phyloP scores from a whole-genome alignment of 1,284 basidiomycete species.

The Pisolithus thermaeus region DNA sequence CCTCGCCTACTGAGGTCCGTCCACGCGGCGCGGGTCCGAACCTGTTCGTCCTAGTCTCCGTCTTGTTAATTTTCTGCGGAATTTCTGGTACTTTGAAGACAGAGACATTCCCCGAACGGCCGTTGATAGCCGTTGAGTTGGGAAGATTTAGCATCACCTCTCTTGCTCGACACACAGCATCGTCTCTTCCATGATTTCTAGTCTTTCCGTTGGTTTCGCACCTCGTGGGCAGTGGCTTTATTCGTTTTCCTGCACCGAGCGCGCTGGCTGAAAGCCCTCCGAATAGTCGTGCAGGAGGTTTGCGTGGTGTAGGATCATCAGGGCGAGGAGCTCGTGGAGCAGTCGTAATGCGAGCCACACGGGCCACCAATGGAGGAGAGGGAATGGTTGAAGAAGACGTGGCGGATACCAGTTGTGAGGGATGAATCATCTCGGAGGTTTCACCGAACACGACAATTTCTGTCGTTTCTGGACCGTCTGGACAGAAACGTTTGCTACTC shows the following conservation, averaged over 20 bases:
- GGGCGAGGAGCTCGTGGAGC: conserved; percentile 50
- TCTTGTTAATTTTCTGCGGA: conserved; percentile 27
- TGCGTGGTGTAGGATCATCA: conserved; percentile 71
- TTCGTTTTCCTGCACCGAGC: conserved; percentile 19
- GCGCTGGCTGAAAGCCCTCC: conserved; percentile 16
- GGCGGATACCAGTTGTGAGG: conserved; percentile 7
- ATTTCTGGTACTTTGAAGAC: conserved; percentile 49
- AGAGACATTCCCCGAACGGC: conserved; percentile 9
- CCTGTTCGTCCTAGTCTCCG: conserved; percentile 39
- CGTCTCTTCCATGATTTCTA: conserved; percentile 17
- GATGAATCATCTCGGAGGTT: conserved; percentile 16
- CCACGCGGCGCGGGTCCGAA: conserved; percentile 36
- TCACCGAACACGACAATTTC: conserved; percentile 67
- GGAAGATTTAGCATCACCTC: conserved; percentile 35
- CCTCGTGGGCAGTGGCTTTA: conserved; percentile 1
- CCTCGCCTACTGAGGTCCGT: conserved; percentile 2
- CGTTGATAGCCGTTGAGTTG: conserved; percentile 15
- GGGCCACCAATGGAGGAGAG: conserved; percentile 36
- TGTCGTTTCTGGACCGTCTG: conserved; percentile 59
- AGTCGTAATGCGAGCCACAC: conserved; percentile 53
- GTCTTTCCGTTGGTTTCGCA: conserved; percentile 12
- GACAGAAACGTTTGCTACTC: neutral
- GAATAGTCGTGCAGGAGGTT: conserved; percentile 40
- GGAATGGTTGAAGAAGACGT: conserved; percentile 14
- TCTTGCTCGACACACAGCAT: conserved; percentile 25